phyloP scores from a whole-genome alignment of 2,329 filamentous ascomycete genomes.

The Alternaria hordeiaustralica region DNA sequence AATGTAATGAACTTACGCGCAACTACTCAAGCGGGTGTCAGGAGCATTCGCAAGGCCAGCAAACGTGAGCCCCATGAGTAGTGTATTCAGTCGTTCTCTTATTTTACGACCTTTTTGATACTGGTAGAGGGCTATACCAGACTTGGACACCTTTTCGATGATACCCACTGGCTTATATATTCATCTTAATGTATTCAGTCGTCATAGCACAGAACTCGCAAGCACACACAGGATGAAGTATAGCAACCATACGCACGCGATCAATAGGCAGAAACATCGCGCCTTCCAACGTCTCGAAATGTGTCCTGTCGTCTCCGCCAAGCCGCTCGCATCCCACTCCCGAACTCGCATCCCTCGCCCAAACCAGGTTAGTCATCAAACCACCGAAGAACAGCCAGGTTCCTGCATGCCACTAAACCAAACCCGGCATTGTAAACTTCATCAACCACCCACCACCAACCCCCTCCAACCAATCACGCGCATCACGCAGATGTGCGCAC shows the following conservation, averaged over 20 bases:
- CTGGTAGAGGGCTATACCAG: too few species aligned
- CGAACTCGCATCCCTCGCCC: not conserved
- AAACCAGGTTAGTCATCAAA: slow-evolving; percentile 1
- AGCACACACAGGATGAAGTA: too few species aligned
- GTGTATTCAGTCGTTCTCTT: not conserved
- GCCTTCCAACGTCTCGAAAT: not conserved
- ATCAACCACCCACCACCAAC: slow-evolving; percentile 8
- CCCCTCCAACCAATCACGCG: slow-evolving; percentile 1
- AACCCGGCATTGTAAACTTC: slow-evolving; percentile 19
- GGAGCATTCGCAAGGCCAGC: not conserved
- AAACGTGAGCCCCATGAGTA: not conserved
- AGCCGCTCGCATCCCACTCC: not conserved
- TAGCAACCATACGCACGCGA: not conserved
- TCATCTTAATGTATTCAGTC: not conserved
- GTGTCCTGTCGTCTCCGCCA: not conserved
- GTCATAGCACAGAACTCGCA: not conserved
- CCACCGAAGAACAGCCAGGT: slow-evolving; percentile 9
- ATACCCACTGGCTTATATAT: too few species aligned
- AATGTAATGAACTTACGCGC: not conserved
- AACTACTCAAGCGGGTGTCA: not conserved
- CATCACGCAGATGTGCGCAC: not conserved
- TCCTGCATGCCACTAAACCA: slow-evolving; percentile 17
- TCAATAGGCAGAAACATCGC: not conserved
- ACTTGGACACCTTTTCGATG: too few species aligned
- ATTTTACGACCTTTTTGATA: too few species aligned